These are phyloP conservation scores for Schizochytrium sp. DNA, from an alignment of 108 stramenopile species.

Conservation along the genomic window DNA sequence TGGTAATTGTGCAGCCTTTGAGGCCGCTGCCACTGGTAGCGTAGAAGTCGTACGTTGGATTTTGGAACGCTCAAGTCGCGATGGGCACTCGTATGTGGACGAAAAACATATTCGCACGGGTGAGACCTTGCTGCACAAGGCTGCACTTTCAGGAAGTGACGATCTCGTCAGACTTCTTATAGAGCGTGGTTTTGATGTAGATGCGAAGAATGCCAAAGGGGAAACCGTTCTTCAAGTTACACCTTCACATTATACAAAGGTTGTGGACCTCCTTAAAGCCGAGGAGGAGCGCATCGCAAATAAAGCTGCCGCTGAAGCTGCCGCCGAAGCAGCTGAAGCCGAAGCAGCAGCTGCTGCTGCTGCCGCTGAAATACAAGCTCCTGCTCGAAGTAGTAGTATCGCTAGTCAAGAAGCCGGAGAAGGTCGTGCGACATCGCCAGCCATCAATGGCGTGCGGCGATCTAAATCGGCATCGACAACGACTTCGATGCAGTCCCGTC, in stretches of 20 bases:
- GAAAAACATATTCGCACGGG: neutral
- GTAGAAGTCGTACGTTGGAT: neutral
- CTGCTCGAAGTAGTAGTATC: too few species aligned
- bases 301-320: neutral
- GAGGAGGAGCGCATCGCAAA: neutral
- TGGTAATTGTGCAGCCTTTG: slow-evolving; percentile 12
- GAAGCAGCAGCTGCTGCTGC: too few species aligned
- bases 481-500: slow-evolving; percentile 29
- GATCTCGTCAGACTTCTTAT: neutral
- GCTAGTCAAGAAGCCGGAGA: neutral
- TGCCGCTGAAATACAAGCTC: too few species aligned
- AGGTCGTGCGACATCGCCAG: neutral
- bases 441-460: neutral
- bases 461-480: neutral
- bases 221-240: neutral
- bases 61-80: neutral
- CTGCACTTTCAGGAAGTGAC: neutral
- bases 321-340: too few species aligned
- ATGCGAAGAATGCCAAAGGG: neutral
- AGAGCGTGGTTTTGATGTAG: neutral
- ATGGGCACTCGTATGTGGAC: neutral
- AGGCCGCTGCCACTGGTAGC: slow-evolving; percentile 18
- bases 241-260: neutral
- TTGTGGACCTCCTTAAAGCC: neutral
- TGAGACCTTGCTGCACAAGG: slow-evolving; percentile 11